Base-by-base conservation (phyloP, 805 yeast genomes). In the Blastobotrys chiropterorum region DNA sequence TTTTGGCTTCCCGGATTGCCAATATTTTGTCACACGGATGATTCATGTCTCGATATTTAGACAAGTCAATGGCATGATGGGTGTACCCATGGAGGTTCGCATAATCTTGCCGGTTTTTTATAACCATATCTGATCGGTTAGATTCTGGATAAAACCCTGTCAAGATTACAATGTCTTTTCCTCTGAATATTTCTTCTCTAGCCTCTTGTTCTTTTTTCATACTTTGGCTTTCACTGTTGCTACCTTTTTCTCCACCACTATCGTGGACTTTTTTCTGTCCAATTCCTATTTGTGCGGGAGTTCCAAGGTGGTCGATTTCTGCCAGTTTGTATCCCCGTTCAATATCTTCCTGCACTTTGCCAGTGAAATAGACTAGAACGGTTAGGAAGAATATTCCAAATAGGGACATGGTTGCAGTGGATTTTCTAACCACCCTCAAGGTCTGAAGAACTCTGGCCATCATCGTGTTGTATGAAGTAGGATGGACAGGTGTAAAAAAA, bases 11-110 rank as follows among this genome's bases (percentile, higher is more conserved):
- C 44, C 55, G 55, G 20, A 68, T 60, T 16, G 70, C 67, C 13
- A 66, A 64, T 19, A 68, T 51, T 45, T 68, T 68, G 44, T 53
- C 56, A 71, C 72, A 68, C 17, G 47, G 31, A n/a, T 45, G 43
- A 19, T 50, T 50, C 3, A 48, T 34, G 11, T 54, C 60, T 5
- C 16, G 20, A 46, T 52, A 60, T 16, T 57, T 52, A 7, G 63
- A 51, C 17, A 61, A 48, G 52, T 67, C 64, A 40, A 59, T 51
- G 45, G 58, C 65, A 40, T 54, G 53, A 48, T 63, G 57, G n/a
- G 54, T 53, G 53, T 67, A 67, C n/a, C 70, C 68, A 46, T 67
- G 69, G 44, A 52, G 55, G 16, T 59, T 54, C 40, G 64, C 58
- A 48, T 66, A 67, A 47, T 58, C 64, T 22, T 58, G 52, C 3